Percentiles rank a stretch among this genome's conserved stretches.
Conservation (phyloP, 2,329 filamentous ascomycete species). For the Penicillium palitans region DNA sequence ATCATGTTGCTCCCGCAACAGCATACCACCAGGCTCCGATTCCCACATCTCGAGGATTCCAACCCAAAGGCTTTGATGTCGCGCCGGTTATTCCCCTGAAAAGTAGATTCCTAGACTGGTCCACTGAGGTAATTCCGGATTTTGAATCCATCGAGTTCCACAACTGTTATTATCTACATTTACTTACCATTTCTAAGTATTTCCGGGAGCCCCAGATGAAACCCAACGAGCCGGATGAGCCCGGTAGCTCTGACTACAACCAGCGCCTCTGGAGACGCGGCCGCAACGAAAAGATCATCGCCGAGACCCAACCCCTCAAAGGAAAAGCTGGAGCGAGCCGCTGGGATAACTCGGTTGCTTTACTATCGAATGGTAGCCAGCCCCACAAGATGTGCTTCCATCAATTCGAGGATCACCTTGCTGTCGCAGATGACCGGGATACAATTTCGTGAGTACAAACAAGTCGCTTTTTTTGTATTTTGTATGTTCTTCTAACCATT, state of each 20-base stretch:
- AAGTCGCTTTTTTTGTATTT: background rate
- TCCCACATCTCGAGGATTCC: constrained; percentile 76
- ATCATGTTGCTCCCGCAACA: constrained; percentile 64
- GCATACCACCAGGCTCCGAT: constrained; percentile 74
- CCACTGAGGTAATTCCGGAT: constrained; percentile 63
- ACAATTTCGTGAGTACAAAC: constrained; percentile 61
- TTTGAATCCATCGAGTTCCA: constrained; percentile 17
- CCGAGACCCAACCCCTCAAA: constrained; percentile 91
- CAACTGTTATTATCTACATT: constrained; percentile 15
- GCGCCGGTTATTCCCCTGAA: constrained; percentile 69
- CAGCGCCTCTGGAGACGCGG: constrained; percentile 88
- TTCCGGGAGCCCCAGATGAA: constrained; percentile 99
- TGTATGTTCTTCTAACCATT: constrained; percentile 4
- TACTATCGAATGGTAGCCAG: constrained; percentile 86
- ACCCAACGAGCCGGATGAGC: constrained; percentile 90
- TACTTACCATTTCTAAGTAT: constrained; percentile 57
- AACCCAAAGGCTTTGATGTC: constrained; percentile 60
- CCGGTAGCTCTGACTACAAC: constrained; percentile 94
- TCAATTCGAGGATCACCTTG: constrained; percentile 94
- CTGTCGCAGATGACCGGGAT: constrained; percentile 90
- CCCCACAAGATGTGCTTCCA: constrained; percentile 94
- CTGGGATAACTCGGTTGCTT: constrained; percentile 80
- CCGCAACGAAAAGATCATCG: constrained; percentile 87
- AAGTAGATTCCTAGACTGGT: constrained; percentile 91
- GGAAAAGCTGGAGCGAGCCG: constrained; percentile 78